Conservation (phyloP, 129 eudicot genomes). For the Heracleum sosnowskyi region DNA sequence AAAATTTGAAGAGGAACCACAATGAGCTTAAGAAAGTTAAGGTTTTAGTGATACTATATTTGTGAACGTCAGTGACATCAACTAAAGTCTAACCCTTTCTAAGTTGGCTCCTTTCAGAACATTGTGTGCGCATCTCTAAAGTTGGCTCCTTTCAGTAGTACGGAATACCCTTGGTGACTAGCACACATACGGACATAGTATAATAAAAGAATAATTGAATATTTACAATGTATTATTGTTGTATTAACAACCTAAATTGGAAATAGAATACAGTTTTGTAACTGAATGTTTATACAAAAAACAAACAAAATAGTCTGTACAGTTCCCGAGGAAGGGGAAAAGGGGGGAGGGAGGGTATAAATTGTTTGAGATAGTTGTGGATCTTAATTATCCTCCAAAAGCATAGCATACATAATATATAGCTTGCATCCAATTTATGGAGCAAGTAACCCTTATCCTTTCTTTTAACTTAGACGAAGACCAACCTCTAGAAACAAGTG, state of each 20-base stretch:
- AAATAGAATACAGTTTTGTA: conserved; percentile 1
- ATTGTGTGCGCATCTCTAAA: too few relatives aligned
- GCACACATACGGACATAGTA: neutral
- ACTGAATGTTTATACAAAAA: neutral
- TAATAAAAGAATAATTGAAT: neutral
- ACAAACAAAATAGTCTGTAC: conserved; percentile 32
- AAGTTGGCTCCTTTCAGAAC: too few relatives aligned
- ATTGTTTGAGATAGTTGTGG: conserved; percentile 23
- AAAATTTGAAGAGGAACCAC: too few relatives aligned
- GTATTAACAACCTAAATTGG: conserved; percentile 17
- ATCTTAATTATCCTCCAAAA: conserved; percentile 13
- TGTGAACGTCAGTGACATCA: too few relatives aligned
- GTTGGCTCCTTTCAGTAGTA: too few relatives aligned
- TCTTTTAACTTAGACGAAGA: conserved; percentile 11
- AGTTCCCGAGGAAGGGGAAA: too few relatives aligned
- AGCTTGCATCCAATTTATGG: conserved; percentile 16
- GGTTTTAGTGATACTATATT: too few relatives aligned
- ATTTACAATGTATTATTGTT: conserved; percentile 2
- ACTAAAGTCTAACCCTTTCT: too few relatives aligned
- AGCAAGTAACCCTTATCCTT: neutral
- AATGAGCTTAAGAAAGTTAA: too few relatives aligned
- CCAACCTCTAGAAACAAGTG: neutral
- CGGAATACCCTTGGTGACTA: neutral
- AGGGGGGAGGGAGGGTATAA: conserved; percentile 16
- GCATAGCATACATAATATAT: conserved; percentile 24